Evolutionary conservation across 371 early-diverging fungal genomes (phyloP).

Genomic region (Umbelopsis sp.): DNA sequence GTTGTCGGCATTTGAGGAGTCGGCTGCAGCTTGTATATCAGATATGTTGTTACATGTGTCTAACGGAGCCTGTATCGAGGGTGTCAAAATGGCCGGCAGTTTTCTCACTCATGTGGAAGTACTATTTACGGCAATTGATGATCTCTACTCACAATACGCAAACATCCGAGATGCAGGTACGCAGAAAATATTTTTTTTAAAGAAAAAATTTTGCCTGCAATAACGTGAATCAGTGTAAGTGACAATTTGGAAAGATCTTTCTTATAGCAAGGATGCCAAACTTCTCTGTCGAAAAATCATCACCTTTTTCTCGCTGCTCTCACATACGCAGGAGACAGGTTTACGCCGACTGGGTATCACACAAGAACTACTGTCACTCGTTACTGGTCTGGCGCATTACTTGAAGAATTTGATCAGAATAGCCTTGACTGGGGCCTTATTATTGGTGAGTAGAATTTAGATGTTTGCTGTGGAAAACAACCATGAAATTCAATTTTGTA

Average conservation of each 20-base stretch:
- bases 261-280: conserved; percentile 85
- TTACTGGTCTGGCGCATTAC: conserved; percentile 92
- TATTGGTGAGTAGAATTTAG: conserved; percentile 59
- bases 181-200: background rate
- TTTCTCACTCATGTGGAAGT: conserved; percentile 94
- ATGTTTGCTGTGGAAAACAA: background rate
- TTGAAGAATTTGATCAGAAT: conserved; percentile 90
- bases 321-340: conserved; percentile 76
- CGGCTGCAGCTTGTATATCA: conserved; percentile 95
- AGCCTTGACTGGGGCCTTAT: conserved; percentile 86
- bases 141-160: conserved; percentile 38
- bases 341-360: conserved; percentile 75
- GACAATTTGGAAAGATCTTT: conserved; percentile 48
- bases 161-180: conserved; percentile 9
- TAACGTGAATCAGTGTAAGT: background rate
- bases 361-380: conserved; percentile 87
- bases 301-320: conserved; percentile 89
- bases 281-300: conserved; percentile 90
- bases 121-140: conserved; percentile 89
- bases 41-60: conserved; percentile 95
- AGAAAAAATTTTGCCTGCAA: background rate
- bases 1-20: conserved; percentile 95
- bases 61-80: conserved; percentile 80
- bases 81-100: conserved; percentile 85
- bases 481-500: background rate